phyloP scores from a whole-genome alignment of 768 basidiomycete genomes.

The Lactifluus hygrophoroides region DNA sequence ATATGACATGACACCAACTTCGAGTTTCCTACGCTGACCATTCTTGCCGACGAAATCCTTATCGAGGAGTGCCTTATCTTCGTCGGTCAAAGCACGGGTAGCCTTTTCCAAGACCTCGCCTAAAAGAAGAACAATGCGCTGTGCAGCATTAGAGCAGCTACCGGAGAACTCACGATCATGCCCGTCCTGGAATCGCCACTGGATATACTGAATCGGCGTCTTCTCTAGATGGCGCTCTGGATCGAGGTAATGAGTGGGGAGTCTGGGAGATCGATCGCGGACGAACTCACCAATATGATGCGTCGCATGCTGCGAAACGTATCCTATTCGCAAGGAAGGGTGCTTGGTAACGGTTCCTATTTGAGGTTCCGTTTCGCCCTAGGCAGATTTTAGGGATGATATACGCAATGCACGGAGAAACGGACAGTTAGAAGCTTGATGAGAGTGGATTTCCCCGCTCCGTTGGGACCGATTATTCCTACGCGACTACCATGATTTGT shows the following conservation, averaged over 20 bases:
- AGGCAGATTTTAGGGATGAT: constrained; percentile 2
- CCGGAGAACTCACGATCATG: constrained; percentile 69
- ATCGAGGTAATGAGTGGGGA: constrained; percentile 4
- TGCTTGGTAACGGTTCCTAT: constrained; percentile 91
- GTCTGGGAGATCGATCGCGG: background rate
- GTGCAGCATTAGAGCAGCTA: constrained; percentile 7
- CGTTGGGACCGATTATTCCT: constrained; percentile 87
- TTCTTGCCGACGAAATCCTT: constrained; percentile 87
- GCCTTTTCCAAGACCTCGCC: constrained; percentile 87
- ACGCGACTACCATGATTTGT: constrained; percentile 54
- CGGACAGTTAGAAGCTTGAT: constrained; percentile 86
- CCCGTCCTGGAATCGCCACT: constrained; percentile 99
- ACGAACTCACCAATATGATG: constrained; percentile 73
- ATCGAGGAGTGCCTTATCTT: constrained; percentile 71
- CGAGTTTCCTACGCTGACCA: constrained; percentile 84
- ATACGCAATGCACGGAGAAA: constrained; percentile 10
- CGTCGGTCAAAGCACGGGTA: constrained; percentile 82
- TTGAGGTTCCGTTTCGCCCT: constrained; percentile 91
- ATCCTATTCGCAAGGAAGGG: constrained; percentile 86
- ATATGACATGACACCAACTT: constrained; percentile 39
- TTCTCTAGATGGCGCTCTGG: constrained; percentile 90
- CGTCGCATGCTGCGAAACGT: constrained; percentile 96
- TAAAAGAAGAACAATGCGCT: constrained; percentile 25
- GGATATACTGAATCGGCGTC: constrained; percentile 93
- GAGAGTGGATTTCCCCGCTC: constrained; percentile 92